Base-by-base conservation (phyloP, 179 eudicot genomes). In the Vitellaria paradoxa region DNA sequence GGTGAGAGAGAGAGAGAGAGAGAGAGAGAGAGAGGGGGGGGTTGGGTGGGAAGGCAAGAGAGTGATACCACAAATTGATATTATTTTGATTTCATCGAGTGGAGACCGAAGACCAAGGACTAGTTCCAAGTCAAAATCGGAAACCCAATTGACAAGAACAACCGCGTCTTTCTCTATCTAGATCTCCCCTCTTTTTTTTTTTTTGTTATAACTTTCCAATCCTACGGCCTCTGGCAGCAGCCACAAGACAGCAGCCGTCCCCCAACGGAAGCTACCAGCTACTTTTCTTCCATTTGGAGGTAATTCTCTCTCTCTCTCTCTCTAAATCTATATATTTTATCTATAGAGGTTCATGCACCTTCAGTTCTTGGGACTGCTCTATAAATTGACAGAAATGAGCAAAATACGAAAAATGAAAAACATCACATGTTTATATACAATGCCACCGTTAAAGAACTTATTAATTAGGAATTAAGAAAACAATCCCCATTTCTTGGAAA, bases 81-180 rank as follows among this genome's bases (percentile, higher is more conserved):
- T 30, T 30, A 30, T 30, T 30, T 30, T 3, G n/a, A 65, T 40
- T 14, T 9, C 37, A 12, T 47, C 4, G 5, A 67, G 52, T 50
- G 55, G 5, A 9, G 23, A 42, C 9, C 2, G 24, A 46, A 47
- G 69, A 62, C 69, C 75, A 42, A 20, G 12, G 70, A 55, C 65
- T 17, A 3, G 12, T 72, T 73, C 77, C 64, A 78, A 78, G 81
- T 78, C 81, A 78, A 78, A 62, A n/a, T 9, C 14, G 12, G 9
- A 78, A 14, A 6, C 37, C 63, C 26, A 49, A 1, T 61, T 45
- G 15, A 70, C 2, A 52, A 72, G 63, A 49, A 61, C 7, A 61
- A 78, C 63, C 71, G 76, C 72, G 81, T 53, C 20, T 23, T 47
- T 6, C 7, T 2, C 10, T 2, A 30, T 30, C 37, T 30, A 30